phyloP scores from a whole-genome alignment of 148 eudicot species.

The Chenopodium album region DNA sequence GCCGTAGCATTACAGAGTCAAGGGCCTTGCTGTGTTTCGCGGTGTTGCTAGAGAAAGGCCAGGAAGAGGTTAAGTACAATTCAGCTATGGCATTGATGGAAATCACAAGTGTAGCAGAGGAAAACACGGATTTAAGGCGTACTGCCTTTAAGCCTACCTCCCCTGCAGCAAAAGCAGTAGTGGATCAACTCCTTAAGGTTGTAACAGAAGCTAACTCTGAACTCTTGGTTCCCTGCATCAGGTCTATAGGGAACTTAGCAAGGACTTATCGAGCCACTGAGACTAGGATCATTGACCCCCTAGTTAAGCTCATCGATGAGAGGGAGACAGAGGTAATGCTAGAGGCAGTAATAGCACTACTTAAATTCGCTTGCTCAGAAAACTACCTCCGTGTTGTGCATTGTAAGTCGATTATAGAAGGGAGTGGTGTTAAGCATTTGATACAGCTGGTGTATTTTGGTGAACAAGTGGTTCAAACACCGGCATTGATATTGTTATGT shows the following conservation, averaged over 20 bases:
- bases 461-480: constrained; percentile 55
- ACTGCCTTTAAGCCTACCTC: constrained; percentile 78
- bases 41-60: constrained; percentile 64
- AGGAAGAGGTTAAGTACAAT: constrained; percentile 57
- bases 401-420: constrained; percentile 56
- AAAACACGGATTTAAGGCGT: constrained; percentile 55
- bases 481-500: constrained; percentile 49
- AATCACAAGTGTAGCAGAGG: constrained; percentile 71
- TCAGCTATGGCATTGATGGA: constrained; percentile 85
- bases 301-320: constrained; percentile 63
- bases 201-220: constrained; percentile 47
- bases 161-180: constrained; percentile 72
- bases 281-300: constrained; percentile 52
- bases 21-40: constrained; percentile 81
- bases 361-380: constrained; percentile 57
- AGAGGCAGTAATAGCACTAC: constrained; percentile 50
- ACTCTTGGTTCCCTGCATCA: constrained; percentile 57
- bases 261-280: constrained; percentile 78
- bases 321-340: constrained; percentile 49
- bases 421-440: constrained; percentile 56
- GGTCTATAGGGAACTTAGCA: constrained; percentile 65
- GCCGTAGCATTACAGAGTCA: constrained; percentile 67
- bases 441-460: constrained; percentile 68
- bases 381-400: constrained; percentile 60
- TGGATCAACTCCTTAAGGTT: constrained; percentile 67